Evolutionary conservation across 805 yeast genomes (phyloP).

Genomic region (Myxozyma mucilagina): DNA sequence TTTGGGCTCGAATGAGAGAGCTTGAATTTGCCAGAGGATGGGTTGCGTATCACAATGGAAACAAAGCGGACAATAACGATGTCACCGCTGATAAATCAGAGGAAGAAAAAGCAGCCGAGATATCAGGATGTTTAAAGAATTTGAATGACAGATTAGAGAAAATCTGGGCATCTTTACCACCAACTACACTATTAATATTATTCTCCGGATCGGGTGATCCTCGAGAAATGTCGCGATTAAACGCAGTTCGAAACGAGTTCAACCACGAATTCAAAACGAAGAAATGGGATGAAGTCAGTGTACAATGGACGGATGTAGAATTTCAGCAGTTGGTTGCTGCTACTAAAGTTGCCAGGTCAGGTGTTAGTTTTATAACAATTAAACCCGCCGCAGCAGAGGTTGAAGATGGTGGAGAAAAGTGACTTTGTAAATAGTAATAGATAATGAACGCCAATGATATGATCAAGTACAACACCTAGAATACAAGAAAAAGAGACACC

Average conservation of each 20-base stretch:
- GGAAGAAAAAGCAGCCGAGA: neutral
- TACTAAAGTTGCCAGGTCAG: constrained; percentile 56
- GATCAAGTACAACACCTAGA: neutral
- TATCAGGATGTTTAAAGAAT: constrained; percentile 34
- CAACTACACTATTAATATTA: constrained; percentile 59
- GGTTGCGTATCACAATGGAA: constrained; percentile 24
- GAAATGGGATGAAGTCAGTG: constrained; percentile 48
- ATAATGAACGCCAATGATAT: neutral
- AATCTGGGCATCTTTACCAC: constrained; percentile 57
- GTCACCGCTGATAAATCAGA: neutral
- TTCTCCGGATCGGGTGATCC: constrained; percentile 67
- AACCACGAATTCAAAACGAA: constrained; percentile 48
- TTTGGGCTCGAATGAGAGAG: constrained; percentile 59
- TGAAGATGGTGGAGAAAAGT: neutral
- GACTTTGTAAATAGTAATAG: neutral
- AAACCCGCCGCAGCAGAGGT: constrained; percentile 36
- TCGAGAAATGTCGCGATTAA: constrained; percentile 40
- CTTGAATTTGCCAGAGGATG: constrained; percentile 50
- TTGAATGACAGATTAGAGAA: constrained; percentile 50
- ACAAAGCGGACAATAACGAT: constrained; percentile 11
- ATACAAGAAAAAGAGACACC: neutral
- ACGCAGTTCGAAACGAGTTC: constrained; percentile 35
- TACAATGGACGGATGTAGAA: constrained; percentile 55
- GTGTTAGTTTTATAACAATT: constrained; percentile 57
- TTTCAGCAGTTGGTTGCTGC: constrained; percentile 50